Percentiles rank a stretch among this genome's conserved stretches.
phyloP scores from a whole-genome alignment of 495 filamentous ascomycete species.

The Podospora pseudocomata region DNA sequence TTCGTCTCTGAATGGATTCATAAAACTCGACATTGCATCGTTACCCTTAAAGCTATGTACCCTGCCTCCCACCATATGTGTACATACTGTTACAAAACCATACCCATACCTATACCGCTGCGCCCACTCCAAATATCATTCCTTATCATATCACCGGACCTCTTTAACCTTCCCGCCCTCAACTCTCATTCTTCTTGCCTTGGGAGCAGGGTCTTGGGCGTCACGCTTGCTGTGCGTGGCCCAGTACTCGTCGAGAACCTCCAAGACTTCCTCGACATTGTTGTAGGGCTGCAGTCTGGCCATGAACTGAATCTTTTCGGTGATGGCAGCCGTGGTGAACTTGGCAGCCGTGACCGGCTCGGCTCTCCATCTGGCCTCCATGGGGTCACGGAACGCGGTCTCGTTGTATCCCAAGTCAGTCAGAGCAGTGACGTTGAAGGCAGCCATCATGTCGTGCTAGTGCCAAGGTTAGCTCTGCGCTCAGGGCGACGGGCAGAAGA shows the following conservation, averaged over 20 bases:
- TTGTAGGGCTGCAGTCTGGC: constrained; percentile 29
- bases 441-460: constrained; percentile 57
- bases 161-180: not conserved
- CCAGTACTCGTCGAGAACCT: constrained; percentile 27
- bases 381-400: constrained; percentile 38
- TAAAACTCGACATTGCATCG: too few relatives aligned
- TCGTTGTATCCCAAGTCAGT: constrained; percentile 47
- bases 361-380: constrained; percentile 32
- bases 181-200: not conserved
- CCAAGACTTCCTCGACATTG: constrained; percentile 27
- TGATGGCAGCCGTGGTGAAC: constrained; percentile 29
- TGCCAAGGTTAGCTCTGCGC: not conserved
- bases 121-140: too few relatives aligned
- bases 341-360: constrained; percentile 25
- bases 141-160: not conserved
- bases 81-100: not conserved
- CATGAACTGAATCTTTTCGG: constrained; percentile 30
- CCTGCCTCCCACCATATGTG: not conserved
- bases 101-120: not conserved
- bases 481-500: not conserved
- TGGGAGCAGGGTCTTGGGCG: not conserved
- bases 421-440: constrained; percentile 54
- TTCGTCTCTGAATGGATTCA: too few relatives aligned
- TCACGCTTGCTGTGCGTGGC: not conserved
- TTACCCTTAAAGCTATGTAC: too few relatives aligned